Percentiles rank a stretch among this genome's conserved stretches.
phyloP scores from a whole-genome alignment of 768 basidiomycete genomes.

The Russula emetica region DNA sequence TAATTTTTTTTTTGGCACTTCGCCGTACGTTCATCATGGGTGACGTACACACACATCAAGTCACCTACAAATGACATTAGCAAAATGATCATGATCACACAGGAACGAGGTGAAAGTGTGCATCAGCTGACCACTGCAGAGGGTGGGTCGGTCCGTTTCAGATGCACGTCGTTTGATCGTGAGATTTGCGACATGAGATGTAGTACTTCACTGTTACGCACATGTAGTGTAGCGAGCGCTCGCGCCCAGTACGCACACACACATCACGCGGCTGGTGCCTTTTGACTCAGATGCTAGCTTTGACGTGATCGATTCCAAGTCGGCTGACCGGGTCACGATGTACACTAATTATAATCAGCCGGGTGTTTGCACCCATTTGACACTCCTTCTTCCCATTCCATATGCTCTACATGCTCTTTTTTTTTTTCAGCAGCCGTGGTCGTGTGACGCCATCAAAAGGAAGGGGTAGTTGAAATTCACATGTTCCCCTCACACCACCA shows the following conservation, averaged over 20 bases:
- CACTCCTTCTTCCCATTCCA: neutral
- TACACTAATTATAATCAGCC: neutral
- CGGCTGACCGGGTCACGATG: slow-evolving; percentile 19
- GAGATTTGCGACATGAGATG: neutral
- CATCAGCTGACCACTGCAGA: neutral
- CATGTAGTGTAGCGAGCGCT: neutral
- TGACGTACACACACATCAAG: neutral
- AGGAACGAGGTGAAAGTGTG: neutral
- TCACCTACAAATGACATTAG: neutral
- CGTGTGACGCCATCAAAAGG: slow-evolving; percentile 8
- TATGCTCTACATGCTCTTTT: neutral
- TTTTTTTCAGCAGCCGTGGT: neutral
- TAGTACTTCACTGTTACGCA: too few relatives aligned
- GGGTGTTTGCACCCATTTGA: neutral
- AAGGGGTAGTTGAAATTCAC: neutral
- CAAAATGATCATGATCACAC: neutral
- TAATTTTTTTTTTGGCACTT: neutral
- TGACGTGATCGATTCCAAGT: slow-evolving; percentile 6
- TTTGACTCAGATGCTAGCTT: neutral
- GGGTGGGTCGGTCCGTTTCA: neutral
- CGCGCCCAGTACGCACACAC: too few relatives aligned
- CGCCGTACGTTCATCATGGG: neutral
- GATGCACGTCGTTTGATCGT: neutral
- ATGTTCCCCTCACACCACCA: neutral
- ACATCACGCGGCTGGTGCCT: neutral